Evolutionary conservation across 495 filamentous ascomycete species (phyloP), one percentile per base, ranked within the genome.

Genomic region (Tuber brumale): DNA sequence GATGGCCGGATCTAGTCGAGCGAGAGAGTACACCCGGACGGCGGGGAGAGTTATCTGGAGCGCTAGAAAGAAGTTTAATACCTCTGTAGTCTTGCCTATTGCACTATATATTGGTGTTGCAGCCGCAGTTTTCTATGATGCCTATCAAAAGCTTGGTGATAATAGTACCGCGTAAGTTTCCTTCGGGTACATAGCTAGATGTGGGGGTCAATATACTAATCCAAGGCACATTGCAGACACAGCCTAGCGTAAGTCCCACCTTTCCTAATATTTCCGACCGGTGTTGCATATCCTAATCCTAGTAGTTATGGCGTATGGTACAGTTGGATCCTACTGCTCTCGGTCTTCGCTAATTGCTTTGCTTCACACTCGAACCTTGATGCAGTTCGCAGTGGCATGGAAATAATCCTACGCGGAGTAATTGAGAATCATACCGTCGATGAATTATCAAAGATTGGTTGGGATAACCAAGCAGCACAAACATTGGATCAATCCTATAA

Each of bases 11-110:
- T 77, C 76, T 21, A 44, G 39, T 37, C 74, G 76, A 39, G 80
- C 80, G 6, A 75, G 76, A 42, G 80, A 81, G 71, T 81, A 82
- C 72, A 75, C 73, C 42, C 78, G 81, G 35, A 79, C 74, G 8
- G 80, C 80, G 1, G 75, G 80, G 31, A 75, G 81, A 37, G 75
- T 81, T 16, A 81, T 82, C 45, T 77, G 80, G 76, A 81, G 80
- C 39, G 82, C 82, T 12, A 74, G 79, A 46, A 82, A 76, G 75
- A 81, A 83, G 69, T 83, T 83, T 45, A 78, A 84, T 61, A 83
- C 79, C 16, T 72, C 77, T n/a, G 77, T 83, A 19, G 76, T 79
- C 37, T 66, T 83, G 23, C 82, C 82, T 7, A 78, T 83, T 14
- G 77, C 78, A 4, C 75, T 83, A 39, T 82, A 80, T 42, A 80